These are phyloP conservation scores for Candida lessepsii DNA, from an alignment of 805 yeast genomes.

Conservation along the genomic window DNA sequence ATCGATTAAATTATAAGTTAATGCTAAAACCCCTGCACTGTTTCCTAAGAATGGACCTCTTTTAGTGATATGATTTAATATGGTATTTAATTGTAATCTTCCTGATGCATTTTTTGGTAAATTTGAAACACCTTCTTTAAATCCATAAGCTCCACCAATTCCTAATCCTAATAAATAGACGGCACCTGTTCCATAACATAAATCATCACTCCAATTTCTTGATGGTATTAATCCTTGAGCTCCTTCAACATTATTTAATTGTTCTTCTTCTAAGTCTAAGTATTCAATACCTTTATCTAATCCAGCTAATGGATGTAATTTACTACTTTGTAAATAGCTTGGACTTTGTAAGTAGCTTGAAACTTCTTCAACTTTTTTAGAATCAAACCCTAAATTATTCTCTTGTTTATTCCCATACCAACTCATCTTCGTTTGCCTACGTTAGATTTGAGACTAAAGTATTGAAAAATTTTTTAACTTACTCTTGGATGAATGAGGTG, in stretches of 20 bases:
- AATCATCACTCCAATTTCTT: slow-evolving; percentile 97
- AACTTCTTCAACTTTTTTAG: slow-evolving; percentile 61
- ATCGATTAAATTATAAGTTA: slow-evolving; percentile 83
- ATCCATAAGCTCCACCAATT: slow-evolving; percentile 84
- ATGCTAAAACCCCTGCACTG: slow-evolving; percentile 90
- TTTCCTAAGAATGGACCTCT: slow-evolving; percentile 97
- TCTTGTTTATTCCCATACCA: slow-evolving; percentile 45
- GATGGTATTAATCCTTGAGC: slow-evolving; percentile 89
- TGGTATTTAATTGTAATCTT: slow-evolving; percentile 81
- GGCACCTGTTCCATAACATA: slow-evolving; percentile 97
- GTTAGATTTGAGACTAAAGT: not conserved
- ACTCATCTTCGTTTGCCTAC: slow-evolving; percentile 10
- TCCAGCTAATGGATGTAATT: slow-evolving; percentile 90
- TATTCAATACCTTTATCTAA: slow-evolving; percentile 87
- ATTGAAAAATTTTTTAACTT: slow-evolving; percentile 1
- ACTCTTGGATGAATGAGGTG: not conserved
- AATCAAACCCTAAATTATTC: slow-evolving; percentile 58
- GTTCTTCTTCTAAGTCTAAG: slow-evolving; percentile 81
- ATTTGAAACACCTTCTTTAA: slow-evolving; percentile 78
- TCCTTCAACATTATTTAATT: slow-evolving; percentile 74
- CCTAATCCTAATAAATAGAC: slow-evolving; percentile 86
- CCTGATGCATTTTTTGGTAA: slow-evolving; percentile 76
- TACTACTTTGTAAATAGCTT: slow-evolving; percentile 57
- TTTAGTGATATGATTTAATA: slow-evolving; percentile 87
- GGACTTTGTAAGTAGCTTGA: slow-evolving; percentile 60